Base-by-base conservation (phyloP, 1,284 basidiomycete species). In the Malassezia vespertilionis region DNA sequence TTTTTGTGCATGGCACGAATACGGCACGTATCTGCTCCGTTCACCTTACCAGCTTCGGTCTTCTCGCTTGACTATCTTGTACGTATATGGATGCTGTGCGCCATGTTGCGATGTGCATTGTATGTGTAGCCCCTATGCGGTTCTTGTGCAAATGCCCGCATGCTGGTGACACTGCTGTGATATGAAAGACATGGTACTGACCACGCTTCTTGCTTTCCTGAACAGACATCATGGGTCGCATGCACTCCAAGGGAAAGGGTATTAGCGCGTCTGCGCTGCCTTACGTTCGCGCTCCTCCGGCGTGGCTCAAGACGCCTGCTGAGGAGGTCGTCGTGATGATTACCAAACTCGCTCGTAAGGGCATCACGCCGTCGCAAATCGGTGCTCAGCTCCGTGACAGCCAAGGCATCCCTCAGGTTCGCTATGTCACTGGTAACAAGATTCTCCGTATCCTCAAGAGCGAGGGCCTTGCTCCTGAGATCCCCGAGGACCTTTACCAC, bases 401-500 rank as follows among this genome's bases (percentile, higher is more conserved):
- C 71, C 86, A 96, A 74, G 91, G 91, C 71, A 83, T 96, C 69
- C 89, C 91, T 73, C 76, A 79, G 73, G 90, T 96, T 75, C 88
- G 89, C 71, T 88, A 86, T 75, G 84, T 96, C 71, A 96, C 91
- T 54, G 91, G 90, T 73, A 95, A 93, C 85, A 96, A 96, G 81
- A 91, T 97, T 72, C 82, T 96, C 67, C 83, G 91, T 79, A 89
- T 96, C 77, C 79, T 96, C 75, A 96, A 95, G 79, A 81, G 84
- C 61, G 80, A 88, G 71, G 87, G 87, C 76, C 85, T 96, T 76
- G 90, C 84, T 73, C 90, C 90, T 71, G 80, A 83, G 76, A 88
- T 96, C 77, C 91, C 91, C 68, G 91, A 97, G 82, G 91, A 96
- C 80, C 83, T 96, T 55, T 95, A 88, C 84, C 84, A 89, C 81